Conservation (phyloP, 1,139 yeast species). For the Trichomonascaceae sp. region DNA sequence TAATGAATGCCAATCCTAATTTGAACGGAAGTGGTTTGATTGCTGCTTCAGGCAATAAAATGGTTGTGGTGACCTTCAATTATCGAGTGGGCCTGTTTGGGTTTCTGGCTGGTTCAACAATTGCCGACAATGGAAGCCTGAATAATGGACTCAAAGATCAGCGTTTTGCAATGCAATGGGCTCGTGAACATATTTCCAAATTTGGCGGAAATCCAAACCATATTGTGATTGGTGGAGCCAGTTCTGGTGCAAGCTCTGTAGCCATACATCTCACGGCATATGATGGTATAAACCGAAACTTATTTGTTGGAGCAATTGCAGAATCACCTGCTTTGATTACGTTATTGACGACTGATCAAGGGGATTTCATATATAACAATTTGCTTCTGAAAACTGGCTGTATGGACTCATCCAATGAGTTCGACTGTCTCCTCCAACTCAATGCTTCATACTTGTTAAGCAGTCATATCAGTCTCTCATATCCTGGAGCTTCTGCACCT, state of each 20-base stretch:
- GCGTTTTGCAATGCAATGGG: conserved; percentile 25
- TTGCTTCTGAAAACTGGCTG: conserved; percentile 9
- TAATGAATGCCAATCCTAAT: conserved; percentile 31
- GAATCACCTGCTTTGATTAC: conserved; percentile 10
- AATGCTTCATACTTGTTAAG: conserved; percentile 3
- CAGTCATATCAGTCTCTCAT: not conserved
- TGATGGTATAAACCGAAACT: conserved; percentile 2
- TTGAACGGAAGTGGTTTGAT: conserved; percentile 17
- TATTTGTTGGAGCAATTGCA: conserved; percentile 9
- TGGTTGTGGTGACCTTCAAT: conserved; percentile 20
- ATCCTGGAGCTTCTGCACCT: conserved; percentile 7
- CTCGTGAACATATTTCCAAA: conserved; percentile 29
- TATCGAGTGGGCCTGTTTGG: conserved; percentile 34
- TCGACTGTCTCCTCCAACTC: conserved; percentile 5
- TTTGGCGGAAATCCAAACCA: conserved; percentile 37
- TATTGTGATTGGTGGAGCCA: conserved; percentile 35
- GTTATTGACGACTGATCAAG: conserved; percentile 1
- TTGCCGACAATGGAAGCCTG: conserved; percentile 12
- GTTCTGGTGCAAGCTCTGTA: conserved; percentile 31
- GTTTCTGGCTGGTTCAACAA: conserved; percentile 25
- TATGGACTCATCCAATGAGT: not conserved
- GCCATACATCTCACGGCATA: not conserved
- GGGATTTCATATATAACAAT: conserved; percentile 8
- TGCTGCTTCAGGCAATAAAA: conserved; percentile 6
- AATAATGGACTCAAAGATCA: not conserved